These are phyloP conservation scores for Atkinsonella hypoxylon DNA, from an alignment of 2,329 filamentous ascomycete genomes.

Conservation along the genomic window DNA sequence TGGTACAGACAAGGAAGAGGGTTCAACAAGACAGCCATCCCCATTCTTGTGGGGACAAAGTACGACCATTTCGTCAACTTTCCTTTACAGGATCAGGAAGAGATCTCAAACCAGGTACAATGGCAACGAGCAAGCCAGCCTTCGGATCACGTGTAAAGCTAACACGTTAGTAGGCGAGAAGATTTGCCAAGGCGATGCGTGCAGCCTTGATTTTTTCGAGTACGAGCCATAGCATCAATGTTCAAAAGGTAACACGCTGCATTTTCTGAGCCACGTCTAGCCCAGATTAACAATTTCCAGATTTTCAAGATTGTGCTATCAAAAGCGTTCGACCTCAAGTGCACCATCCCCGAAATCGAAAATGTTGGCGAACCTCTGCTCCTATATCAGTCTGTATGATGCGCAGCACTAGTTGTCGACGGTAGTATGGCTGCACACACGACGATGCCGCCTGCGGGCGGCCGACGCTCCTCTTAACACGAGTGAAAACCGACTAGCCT, in stretches of 20 bases:
- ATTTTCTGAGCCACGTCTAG: neutral
- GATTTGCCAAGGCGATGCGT: slow-evolving; percentile 97
- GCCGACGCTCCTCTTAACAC: neutral
- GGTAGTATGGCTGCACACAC: neutral
- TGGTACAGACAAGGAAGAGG: slow-evolving; percentile 97
- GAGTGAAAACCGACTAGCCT: too few species aligned
- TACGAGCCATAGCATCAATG: slow-evolving; percentile 98
- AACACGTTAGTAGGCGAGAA: slow-evolving; percentile 54
- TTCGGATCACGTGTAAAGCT: neutral
- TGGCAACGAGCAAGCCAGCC: neutral
- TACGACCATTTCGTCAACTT: slow-evolving; percentile 99
- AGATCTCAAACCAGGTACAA: slow-evolving; percentile 86
- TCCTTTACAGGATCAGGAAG: slow-evolving; percentile 90
- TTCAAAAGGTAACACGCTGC: slow-evolving; percentile 63
- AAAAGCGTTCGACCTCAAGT: slow-evolving; percentile 97
- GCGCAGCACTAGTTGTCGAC: neutral
- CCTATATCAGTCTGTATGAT: slow-evolving; percentile 60
- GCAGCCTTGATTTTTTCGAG: slow-evolving; percentile 96
- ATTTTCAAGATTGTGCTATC: slow-evolving; percentile 99
- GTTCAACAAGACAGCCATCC: slow-evolving; percentile 99
- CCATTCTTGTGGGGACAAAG: slow-evolving; percentile 92
- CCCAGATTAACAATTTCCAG: slow-evolving; percentile 31
- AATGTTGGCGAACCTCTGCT: slow-evolving; percentile 93
- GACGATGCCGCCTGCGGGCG: neutral
- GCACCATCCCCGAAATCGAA: slow-evolving; percentile 97